A percentile compares a stretch with the other conserved stretches of the same genome.
These are phyloP conservation scores for Lipomyces anomalus DNA, from an alignment of 805 yeast genomes.

Conservation along the genomic window DNA sequence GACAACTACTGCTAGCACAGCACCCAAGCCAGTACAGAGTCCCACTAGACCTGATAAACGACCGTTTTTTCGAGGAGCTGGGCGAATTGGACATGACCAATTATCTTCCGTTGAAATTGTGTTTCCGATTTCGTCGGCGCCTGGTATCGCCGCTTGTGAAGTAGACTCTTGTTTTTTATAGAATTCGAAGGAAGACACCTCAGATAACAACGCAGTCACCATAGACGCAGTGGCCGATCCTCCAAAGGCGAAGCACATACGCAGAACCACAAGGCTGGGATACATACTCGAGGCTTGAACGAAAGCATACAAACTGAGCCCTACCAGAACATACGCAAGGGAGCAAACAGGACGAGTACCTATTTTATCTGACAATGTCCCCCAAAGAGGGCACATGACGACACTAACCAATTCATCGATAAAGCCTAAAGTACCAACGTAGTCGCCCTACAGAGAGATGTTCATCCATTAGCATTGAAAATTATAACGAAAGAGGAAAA, in stretches of 20 bases:
- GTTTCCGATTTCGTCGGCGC: too few species aligned
- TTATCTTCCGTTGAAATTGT: too few species aligned
- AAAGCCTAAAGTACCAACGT: constrained; percentile 47
- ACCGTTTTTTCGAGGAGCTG: too few species aligned
- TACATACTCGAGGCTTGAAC: constrained; percentile 43
- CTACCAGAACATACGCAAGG: constrained; percentile 45
- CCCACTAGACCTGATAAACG: constrained; percentile 58
- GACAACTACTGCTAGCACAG: constrained; percentile 53
- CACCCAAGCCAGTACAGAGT: constrained; percentile 58
- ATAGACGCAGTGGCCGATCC: constrained; percentile 48
- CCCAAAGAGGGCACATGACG: constrained; percentile 53
- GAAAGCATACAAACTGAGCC: constrained; percentile 45
- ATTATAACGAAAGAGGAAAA: too few species aligned
- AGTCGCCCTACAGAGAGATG: constrained; percentile 36
- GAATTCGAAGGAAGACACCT: constrained; percentile 27
- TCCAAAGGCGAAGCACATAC: constrained; percentile 58
- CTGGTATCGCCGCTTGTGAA: too few species aligned
- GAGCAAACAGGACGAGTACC: constrained; percentile 50
- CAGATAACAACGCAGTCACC: constrained; percentile 57
- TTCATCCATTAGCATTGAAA: neutral
- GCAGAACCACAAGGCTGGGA: constrained; percentile 47
- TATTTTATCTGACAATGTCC: constrained; percentile 55
- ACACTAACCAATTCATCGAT: constrained; percentile 57
- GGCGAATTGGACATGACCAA: too few species aligned
- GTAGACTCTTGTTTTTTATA: too few species aligned